Evolutionary conservation across 225 moss, liverwort and hornwort genomes (phyloP).

Genomic region (Polytrichum formosum): DNA sequence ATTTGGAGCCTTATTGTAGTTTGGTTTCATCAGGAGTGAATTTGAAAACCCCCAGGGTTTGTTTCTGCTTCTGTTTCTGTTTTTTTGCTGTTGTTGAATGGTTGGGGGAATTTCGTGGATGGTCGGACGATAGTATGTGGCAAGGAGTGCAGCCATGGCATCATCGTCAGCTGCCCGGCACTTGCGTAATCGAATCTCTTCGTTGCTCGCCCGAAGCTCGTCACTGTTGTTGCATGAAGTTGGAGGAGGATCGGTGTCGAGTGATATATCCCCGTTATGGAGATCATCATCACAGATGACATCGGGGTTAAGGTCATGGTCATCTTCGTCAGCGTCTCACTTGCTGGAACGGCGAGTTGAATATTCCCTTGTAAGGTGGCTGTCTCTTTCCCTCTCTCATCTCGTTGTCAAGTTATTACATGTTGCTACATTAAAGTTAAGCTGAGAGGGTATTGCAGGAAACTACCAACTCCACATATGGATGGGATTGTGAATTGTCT

Average conservation of each 20-base stretch:
- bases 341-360: constrained; percentile 18
- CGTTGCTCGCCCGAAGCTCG: constrained; percentile 9
- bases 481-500: too few relatives aligned
- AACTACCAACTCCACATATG: too few relatives aligned
- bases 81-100: too few relatives aligned
- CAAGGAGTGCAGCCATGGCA: constrained; percentile 17
- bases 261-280: constrained; percentile 12
- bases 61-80: too few relatives aligned
- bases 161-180: constrained; percentile 35
- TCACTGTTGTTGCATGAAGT: neutral
- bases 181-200: constrained; percentile 26
- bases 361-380: constrained; percentile 26
- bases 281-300: constrained; percentile 14
- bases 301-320: constrained; percentile 23
- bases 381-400: neutral
- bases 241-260: neutral
- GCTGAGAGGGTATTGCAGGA: too few relatives aligned
- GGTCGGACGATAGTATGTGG: neutral
- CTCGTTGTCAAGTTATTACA: neutral
- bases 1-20: too few relatives aligned
- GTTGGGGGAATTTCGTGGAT: too few relatives aligned
- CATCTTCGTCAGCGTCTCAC: neutral
- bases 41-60: too few relatives aligned
- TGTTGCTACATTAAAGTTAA: too few relatives aligned
- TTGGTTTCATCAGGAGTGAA: too few relatives aligned